These are phyloP conservation scores for Podila clonocystis DNA, from an alignment of 192 early-diverging fungal genomes.

Conservation along the genomic window DNA sequence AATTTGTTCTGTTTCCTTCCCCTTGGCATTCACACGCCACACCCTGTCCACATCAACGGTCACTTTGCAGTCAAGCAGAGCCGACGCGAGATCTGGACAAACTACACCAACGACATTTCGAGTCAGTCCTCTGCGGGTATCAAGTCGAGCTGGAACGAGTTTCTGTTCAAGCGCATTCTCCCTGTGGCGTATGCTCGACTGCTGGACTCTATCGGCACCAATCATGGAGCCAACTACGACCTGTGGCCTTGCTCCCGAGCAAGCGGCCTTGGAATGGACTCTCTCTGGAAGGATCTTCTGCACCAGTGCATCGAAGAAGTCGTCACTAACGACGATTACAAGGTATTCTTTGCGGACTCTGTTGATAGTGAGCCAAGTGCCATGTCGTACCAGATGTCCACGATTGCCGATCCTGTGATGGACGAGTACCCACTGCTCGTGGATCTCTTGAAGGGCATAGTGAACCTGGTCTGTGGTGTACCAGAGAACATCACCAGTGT, in stretches of 20 bases:
- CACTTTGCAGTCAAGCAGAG: slow-evolving; percentile 51
- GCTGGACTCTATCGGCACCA: slow-evolving; percentile 7
- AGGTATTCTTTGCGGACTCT: slow-evolving; percentile 13
- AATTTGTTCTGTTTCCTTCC: slow-evolving; percentile 53
- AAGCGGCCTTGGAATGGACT: slow-evolving; percentile 2
- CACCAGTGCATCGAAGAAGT: not conserved
- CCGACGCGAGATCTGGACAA: slow-evolving; percentile 47
- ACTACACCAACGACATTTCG: slow-evolving; percentile 31
- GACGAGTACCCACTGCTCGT: slow-evolving; percentile 8
- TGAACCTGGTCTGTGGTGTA: slow-evolving; percentile 5
- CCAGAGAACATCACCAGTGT: slow-evolving; percentile 1
- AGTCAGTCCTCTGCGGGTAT: slow-evolving; percentile 14
- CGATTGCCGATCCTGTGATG: slow-evolving; percentile 14
- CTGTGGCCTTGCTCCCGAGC: slow-evolving; percentile 16
- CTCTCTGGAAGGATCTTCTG: slow-evolving; percentile 15
- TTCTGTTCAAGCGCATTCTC: slow-evolving; percentile 26
- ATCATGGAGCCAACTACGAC: slow-evolving; percentile 13
- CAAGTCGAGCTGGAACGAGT: slow-evolving; percentile 44
- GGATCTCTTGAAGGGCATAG: slow-evolving; percentile 1
- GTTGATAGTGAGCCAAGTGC: not conserved
- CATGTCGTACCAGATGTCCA: not conserved
- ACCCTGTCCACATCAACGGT: slow-evolving; percentile 52
- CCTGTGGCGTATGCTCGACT: slow-evolving; percentile 30
- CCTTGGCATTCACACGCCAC: slow-evolving; percentile 32
- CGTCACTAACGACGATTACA: not conserved